phyloP scores from a whole-genome alignment of 192 early-diverging fungal species.

The Entophlyctis luteolus region DNA sequence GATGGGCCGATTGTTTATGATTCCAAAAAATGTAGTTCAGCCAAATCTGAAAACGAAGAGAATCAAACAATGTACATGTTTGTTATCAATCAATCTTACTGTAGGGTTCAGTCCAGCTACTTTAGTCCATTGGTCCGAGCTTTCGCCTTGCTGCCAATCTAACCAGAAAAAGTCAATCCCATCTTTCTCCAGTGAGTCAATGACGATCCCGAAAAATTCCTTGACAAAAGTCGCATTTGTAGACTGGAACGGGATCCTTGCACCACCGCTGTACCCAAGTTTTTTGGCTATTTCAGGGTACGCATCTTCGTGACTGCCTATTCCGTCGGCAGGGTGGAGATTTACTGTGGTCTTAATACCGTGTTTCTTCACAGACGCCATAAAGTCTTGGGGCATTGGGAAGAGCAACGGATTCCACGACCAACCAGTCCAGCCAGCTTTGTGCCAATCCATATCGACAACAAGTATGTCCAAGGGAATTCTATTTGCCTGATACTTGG shows the following conservation, averaged over 20 bases:
- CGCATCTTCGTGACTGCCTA: background rate
- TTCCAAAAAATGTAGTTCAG: slow-evolving; percentile 12
- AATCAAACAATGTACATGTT: background rate
- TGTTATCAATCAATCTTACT: background rate
- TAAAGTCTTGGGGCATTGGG: background rate
- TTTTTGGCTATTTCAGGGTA: background rate
- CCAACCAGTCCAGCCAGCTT: slow-evolving; percentile 9
- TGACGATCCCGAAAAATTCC: slow-evolving; percentile 1
- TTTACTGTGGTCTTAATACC: slow-evolving; percentile 1
- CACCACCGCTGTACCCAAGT: background rate
- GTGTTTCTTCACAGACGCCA: background rate
- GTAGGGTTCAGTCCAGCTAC: slow-evolving; percentile 1
- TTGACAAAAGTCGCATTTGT: slow-evolving; percentile 5
- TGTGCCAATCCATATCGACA: slow-evolving; percentile 9
- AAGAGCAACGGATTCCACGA: background rate
- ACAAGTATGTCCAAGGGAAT: slow-evolving; percentile 2
- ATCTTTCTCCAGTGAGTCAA: background rate
- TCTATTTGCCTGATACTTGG: background rate
- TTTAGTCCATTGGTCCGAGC: background rate
- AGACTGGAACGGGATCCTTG: background rate
- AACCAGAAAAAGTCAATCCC: slow-evolving; percentile 15
- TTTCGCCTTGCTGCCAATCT: slow-evolving; percentile 11
- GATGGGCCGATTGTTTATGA: background rate
- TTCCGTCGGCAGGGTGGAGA: slow-evolving; percentile 3
- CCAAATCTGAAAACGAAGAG: background rate